Conservation (phyloP, 768 basidiomycete genomes). For the Pisolithus microcarpus region DNA sequence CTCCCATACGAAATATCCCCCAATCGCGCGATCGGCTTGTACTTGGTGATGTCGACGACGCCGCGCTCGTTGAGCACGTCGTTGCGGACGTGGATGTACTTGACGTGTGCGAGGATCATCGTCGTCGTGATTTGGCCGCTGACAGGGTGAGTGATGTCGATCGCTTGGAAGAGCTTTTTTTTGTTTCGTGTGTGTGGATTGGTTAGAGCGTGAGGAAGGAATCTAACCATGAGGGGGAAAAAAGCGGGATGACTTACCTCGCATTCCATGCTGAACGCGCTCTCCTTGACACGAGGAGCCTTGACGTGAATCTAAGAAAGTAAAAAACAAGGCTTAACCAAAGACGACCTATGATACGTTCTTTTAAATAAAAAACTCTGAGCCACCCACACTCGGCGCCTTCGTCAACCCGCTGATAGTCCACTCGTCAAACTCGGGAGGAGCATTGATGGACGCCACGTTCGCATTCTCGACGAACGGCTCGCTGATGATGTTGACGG, state of each 20-base stretch:
- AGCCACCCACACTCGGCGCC: slow-evolving; percentile 25
- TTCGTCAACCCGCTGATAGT: slow-evolving; percentile 35
- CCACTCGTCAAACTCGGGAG: slow-evolving; percentile 32
- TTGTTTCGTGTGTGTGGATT: not conserved
- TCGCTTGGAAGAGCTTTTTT: slow-evolving; percentile 23
- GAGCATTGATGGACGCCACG: slow-evolving; percentile 31
- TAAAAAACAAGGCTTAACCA: no score
- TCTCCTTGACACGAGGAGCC: slow-evolving; percentile 36
- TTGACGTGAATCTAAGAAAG: slow-evolving; percentile 27
- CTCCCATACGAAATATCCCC: slow-evolving; percentile 35
- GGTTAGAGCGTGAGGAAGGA: slow-evolving; percentile 2
- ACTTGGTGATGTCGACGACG: slow-evolving; percentile 29
- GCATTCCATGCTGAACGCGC: slow-evolving; percentile 44
- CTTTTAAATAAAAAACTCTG: no score
- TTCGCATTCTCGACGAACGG: slow-evolving; percentile 36
- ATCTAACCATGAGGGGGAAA: no score
- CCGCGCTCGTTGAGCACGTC: slow-evolving; percentile 31
- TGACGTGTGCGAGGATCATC: slow-evolving; percentile 33
- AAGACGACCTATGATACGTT: no score
- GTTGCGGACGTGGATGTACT: slow-evolving; percentile 36
- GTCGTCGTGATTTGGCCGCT: slow-evolving; percentile 21
- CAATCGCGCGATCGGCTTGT: slow-evolving; percentile 29
- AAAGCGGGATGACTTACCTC: slow-evolving; percentile 7
- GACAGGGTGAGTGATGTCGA: slow-evolving; percentile 28
- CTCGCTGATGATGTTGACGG: slow-evolving; percentile 53